phyloP scores from a whole-genome alignment of 2,329 filamentous ascomycete genomes.

The Aspergillus sp. region DNA sequence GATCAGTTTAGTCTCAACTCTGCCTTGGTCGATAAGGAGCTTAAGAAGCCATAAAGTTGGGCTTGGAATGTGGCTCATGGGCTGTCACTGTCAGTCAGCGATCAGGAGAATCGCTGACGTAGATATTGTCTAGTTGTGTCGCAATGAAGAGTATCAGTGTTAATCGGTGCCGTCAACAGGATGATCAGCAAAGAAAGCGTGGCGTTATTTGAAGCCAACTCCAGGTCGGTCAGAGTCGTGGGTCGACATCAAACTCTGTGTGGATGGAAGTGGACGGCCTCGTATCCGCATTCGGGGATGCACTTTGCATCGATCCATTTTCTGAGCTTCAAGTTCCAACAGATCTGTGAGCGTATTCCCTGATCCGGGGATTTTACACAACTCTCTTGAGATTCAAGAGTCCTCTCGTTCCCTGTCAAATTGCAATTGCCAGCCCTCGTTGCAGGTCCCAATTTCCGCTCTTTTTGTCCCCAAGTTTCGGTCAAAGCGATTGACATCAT shows the following conservation, averaged over 20 bases:
- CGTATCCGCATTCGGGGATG: constrained; percentile 1
- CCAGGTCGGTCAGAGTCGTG: neutral
- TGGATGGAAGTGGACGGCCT: neutral
- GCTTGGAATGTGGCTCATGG: neutral
- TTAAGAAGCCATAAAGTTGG: neutral
- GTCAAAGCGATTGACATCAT: neutral
- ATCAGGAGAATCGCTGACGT: neutral
- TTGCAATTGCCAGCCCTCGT: neutral
- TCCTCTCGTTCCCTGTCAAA: neutral
- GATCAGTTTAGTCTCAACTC: neutral
- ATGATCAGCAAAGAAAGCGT: neutral
- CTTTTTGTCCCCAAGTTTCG: neutral
- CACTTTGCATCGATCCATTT: neutral
- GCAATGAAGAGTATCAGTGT: neutral
- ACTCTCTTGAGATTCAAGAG: neutral
- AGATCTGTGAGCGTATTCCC: too few species aligned
- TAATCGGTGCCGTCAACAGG: neutral
- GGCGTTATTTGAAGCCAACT: neutral
- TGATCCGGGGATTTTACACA: neutral
- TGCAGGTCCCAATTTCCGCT: neutral
- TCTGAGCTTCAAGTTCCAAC: neutral
- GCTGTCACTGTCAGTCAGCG: neutral
- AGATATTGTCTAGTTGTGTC: neutral
- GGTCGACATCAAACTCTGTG: neutral
- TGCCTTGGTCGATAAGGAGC: too few species aligned